phyloP scores from a whole-genome alignment of 495 filamentous ascomycete species.

The Sabuloglossum arenarium region DNA sequence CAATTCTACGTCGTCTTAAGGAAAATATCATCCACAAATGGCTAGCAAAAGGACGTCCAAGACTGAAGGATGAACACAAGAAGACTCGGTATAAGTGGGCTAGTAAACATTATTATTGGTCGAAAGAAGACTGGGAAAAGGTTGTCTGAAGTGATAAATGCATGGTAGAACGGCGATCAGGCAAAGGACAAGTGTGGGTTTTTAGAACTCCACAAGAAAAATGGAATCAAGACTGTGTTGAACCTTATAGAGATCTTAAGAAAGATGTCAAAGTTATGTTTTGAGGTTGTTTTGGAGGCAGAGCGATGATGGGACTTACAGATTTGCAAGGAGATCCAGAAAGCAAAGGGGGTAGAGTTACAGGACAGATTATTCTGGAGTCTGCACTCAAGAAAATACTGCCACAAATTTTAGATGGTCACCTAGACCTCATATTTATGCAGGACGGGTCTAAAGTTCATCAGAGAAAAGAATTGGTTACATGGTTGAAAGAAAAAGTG shows the following conservation, averaged over 20 bases:
- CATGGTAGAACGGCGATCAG: no score
- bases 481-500: slow-evolving; percentile 3
- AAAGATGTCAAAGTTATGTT: neutral
- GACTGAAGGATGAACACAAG: neutral
- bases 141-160: no score
- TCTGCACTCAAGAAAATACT: neutral
- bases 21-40: neutral
- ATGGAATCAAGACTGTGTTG: no score
- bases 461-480: neutral
- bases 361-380: neutral
- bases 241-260: neutral
- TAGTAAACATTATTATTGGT: no score
- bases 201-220: no score
- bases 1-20: neutral
- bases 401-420: neutral
- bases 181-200: no score
- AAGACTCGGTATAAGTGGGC: no score
- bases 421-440: slow-evolving; percentile 4
- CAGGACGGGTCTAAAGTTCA: slow-evolving; percentile 5
- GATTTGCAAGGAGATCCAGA: neutral
- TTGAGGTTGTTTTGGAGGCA: neutral
- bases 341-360: neutral
- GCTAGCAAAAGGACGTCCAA: neutral
- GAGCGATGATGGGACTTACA: neutral
- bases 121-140: no score